Conservation (phyloP, 306 rosid genomes). For the Prunus dulcis region DNA sequence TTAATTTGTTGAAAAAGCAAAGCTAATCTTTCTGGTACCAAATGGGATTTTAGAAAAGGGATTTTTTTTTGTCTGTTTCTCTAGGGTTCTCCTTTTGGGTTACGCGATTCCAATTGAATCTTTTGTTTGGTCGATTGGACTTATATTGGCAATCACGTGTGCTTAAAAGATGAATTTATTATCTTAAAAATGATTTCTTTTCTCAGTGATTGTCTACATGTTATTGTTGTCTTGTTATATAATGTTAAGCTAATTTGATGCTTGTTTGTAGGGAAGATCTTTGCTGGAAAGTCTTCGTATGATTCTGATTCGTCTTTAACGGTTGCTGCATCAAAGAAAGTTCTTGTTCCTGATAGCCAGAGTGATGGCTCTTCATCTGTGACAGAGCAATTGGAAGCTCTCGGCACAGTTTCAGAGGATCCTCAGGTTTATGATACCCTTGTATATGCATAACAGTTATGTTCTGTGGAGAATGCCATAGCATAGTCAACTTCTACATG, state of each 20-base stretch:
- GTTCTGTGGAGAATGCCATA: not conserved
- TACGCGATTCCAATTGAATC: not conserved
- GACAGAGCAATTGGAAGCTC: conserved; percentile 52
- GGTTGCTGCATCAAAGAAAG: conserved; percentile 64
- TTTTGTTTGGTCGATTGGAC: not conserved
- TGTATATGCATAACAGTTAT: not conserved
- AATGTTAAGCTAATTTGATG: conserved; percentile 25
- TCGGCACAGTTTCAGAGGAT: conserved; percentile 46
- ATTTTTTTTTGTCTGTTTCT: not conserved
- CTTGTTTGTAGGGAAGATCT: conserved; percentile 60
- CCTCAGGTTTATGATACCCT: conserved; percentile 47
- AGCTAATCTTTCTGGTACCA: not conserved
- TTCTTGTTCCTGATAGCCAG: conserved; percentile 61
- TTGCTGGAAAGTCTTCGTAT: conserved; percentile 45
- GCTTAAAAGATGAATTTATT: no score
- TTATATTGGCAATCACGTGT: not conserved
- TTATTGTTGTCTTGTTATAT: not conserved
- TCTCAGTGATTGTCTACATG: not conserved
- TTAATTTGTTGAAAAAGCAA: not conserved
- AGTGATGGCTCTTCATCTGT: conserved; percentile 46
- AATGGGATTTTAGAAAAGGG: not conserved
- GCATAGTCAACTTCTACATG: not conserved
- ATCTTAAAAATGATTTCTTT: not conserved
- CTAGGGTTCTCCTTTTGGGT: not conserved
- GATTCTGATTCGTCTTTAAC: conserved; percentile 68